Evolutionary conservation across 2,329 filamentous ascomycete genomes (phyloP).

Genomic region (Exophiala calicioides): DNA sequence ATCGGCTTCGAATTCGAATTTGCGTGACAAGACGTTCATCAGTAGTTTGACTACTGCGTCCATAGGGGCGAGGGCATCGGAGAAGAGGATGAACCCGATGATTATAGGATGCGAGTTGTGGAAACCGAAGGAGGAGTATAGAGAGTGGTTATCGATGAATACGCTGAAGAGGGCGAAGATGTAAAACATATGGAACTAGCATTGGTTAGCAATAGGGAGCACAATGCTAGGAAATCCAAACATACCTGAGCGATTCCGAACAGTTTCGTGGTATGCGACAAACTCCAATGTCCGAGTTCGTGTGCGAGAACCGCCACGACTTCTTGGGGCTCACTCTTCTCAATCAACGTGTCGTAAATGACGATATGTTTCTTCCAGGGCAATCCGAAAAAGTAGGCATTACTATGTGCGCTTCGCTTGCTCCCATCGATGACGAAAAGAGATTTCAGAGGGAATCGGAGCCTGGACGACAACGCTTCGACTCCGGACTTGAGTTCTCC

Average conservation of each 20-base stretch:
- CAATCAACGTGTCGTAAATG: slow-evolving; percentile 95
- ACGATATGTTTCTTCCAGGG: slow-evolving; percentile 99
- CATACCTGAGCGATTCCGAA: slow-evolving; percentile 80
- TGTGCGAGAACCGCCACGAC: slow-evolving; percentile 94
- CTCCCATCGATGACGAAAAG: slow-evolving; percentile 93
- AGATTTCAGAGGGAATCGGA: slow-evolving; percentile 90
- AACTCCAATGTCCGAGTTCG: slow-evolving; percentile 95
- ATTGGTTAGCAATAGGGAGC: slow-evolving; percentile 5
- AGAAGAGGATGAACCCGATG: slow-evolving; percentile 96
- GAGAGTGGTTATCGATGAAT: slow-evolving; percentile 91
- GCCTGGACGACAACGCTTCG: slow-evolving; percentile 75
- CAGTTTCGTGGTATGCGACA: slow-evolving; percentile 90
- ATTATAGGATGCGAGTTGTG: slow-evolving; percentile 80
- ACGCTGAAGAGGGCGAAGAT: slow-evolving; percentile 95
- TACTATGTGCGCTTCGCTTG: slow-evolving; percentile 84
- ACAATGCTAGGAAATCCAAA: slow-evolving; percentile 1
- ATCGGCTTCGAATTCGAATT: slow-evolving; percentile 94
- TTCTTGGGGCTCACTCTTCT: slow-evolving; percentile 89
- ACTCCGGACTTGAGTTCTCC: slow-evolving; percentile 86
- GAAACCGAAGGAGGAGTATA: slow-evolving; percentile 93
- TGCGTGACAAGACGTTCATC: slow-evolving; percentile 93
- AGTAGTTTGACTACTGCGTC: slow-evolving; percentile 91
- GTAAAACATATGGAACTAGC: slow-evolving; percentile 87
- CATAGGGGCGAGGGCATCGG: slow-evolving; percentile 90
- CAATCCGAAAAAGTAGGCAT: slow-evolving; percentile 93